Percentiles rank a stretch among this genome's conserved stretches.
These are phyloP conservation scores for Lentinula boryana DNA, from an alignment of 768 basidiomycete species.

Conservation along the genomic window DNA sequence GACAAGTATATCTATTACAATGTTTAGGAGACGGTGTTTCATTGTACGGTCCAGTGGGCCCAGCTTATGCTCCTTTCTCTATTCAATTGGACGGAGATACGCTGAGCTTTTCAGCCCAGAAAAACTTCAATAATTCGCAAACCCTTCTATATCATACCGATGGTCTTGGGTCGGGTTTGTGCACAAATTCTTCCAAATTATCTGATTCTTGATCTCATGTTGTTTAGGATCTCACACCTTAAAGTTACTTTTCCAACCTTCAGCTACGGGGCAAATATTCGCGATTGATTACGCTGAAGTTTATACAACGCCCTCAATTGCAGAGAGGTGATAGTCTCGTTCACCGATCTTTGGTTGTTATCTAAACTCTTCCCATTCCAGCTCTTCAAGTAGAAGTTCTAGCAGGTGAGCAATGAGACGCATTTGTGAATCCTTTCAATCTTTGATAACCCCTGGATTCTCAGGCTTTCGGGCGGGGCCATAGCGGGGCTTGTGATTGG, in stretches of 20 bases:
- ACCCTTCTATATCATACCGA: constrained; percentile 20
- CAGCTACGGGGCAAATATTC: constrained; percentile 13
- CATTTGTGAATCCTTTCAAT: neutral
- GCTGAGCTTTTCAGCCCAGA: constrained; percentile 15
- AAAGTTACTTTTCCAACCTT: constrained; percentile 22
- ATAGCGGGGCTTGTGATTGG: constrained; percentile 16
- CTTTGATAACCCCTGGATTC: neutral
- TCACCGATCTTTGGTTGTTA: neutral
- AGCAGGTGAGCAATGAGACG: neutral
- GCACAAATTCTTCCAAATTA: neutral
- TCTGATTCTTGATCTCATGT: neutral
- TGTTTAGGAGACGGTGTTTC: constrained; percentile 36
- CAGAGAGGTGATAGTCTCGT: neutral
- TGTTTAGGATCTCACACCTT: constrained; percentile 13
- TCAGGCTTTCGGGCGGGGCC: constrained; percentile 9
- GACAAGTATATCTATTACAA: neutral
- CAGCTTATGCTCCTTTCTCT: constrained; percentile 25
- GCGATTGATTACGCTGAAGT: constrained; percentile 23
- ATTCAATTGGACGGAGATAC: constrained; percentile 27
- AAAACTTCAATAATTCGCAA: constrained; percentile 18
- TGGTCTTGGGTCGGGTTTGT: constrained; percentile 16
- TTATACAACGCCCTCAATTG: neutral
- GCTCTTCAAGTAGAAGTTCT: neutral
- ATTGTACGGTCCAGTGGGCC: constrained; percentile 36
- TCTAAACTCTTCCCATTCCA: neutral